A percentile compares a stretch with the other conserved stretches of the same genome.
phyloP scores from a whole-genome alignment of 2,329 filamentous ascomycete genomes.

The Aspergillus floridensis region DNA sequence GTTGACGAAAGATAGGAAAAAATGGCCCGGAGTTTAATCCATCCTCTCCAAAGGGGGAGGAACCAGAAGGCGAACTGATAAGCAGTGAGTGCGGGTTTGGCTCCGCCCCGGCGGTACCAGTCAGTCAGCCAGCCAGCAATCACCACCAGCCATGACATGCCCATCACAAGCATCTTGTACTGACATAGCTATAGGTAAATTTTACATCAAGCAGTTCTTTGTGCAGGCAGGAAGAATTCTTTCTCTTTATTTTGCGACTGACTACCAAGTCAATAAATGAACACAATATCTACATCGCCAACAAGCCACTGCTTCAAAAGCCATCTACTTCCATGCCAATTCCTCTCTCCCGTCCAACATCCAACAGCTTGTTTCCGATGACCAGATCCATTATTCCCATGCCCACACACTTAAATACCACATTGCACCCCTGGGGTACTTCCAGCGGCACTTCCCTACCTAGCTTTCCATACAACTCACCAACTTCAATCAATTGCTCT shows the following conservation, averaged over 20 bases:
- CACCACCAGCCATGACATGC: too few species aligned
- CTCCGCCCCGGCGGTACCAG: too few species aligned
- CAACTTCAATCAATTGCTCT: constrained; percentile 45
- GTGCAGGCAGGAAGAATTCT: too few species aligned
- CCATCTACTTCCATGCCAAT: constrained; percentile 38
- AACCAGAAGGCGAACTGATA: neutral
- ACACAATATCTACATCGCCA: neutral
- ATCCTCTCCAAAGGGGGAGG: neutral
- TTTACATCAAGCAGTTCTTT: too few species aligned
- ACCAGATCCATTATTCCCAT: constrained; percentile 53
- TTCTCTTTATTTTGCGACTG: too few species aligned
- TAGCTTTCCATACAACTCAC: constrained; percentile 33
- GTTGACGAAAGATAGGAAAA: neutral
- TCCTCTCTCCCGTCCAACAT: constrained; percentile 32
- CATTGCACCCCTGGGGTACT: constrained; percentile 35
- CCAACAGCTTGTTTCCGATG: constrained; percentile 43
- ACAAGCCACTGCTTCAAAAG: constrained; percentile 27
- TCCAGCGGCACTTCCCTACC: constrained; percentile 20
- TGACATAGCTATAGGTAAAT: too few species aligned
- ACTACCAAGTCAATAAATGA: neutral
- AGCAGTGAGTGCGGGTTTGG: neutral
- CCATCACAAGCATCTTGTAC: too few species aligned
- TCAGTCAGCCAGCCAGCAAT: too few species aligned
- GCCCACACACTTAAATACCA: constrained; percentile 53
- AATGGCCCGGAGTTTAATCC: too few species aligned